These are phyloP conservation scores for Cerrena zonata DNA, from an alignment of 1,284 basidiomycete genomes.

Conservation along the genomic window DNA sequence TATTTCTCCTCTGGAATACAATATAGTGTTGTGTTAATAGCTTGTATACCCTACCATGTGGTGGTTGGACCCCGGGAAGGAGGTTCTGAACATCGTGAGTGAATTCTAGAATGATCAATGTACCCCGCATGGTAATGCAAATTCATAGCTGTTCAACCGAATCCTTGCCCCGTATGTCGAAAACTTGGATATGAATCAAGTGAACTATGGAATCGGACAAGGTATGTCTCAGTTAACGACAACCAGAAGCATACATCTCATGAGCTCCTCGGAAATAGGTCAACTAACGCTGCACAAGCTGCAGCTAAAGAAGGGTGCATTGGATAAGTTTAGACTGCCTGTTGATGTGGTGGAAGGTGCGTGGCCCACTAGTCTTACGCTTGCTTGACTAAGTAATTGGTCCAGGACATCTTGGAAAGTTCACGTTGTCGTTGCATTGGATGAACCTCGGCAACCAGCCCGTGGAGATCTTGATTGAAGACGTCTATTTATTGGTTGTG, in stretches of 20 bases:
- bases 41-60: constrained; percentile 46
- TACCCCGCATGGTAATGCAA: not conserved
- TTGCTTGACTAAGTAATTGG: constrained; percentile 3
- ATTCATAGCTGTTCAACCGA: constrained; percentile 74
- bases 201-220: constrained; percentile 92
- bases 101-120: too few species aligned
- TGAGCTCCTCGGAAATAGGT: too few species aligned
- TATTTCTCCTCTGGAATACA: too few species aligned
- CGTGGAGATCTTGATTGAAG: constrained; percentile 87
- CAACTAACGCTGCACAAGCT: constrained; percentile 79
- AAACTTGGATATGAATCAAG: constrained; percentile 90
- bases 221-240: constrained; percentile 38
- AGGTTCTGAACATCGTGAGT: constrained; percentile 68
- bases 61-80: constrained; percentile 77
- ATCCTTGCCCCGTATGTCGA: constrained; percentile 95
- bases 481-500: constrained; percentile 91
- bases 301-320: constrained; percentile 85
- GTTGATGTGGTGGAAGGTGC: constrained; percentile 92
- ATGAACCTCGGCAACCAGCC: constrained; percentile 90
- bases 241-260: not conserved
- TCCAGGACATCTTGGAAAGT: constrained; percentile 86
- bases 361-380: constrained; percentile 7
- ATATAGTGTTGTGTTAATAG: not conserved
- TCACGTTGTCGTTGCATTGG: constrained; percentile 94
- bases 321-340: constrained; percentile 95